A percentile compares a stretch with the other conserved stretches of the same genome.
These are phyloP conservation scores for Collariella sp. DNA, from an alignment of 495 filamentous ascomycete species.

Conservation along the genomic window DNA sequence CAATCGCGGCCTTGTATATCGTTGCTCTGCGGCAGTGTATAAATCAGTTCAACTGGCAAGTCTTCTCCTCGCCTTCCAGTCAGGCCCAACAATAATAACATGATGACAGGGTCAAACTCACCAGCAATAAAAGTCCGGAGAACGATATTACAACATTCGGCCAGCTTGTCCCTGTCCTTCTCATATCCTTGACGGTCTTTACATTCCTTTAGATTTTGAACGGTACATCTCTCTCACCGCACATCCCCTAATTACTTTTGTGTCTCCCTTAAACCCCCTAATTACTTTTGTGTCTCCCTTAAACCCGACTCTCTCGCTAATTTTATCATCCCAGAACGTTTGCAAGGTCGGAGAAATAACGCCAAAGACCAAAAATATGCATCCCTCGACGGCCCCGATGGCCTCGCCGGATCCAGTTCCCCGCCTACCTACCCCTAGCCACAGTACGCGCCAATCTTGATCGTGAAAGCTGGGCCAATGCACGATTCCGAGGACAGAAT, in stretches of 20 bases:
- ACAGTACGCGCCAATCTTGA: no score
- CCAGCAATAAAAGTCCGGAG: slow-evolving; percentile 19
- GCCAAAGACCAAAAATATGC: background rate
- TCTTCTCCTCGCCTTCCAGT: background rate
- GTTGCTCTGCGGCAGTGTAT: slow-evolving; percentile 25
- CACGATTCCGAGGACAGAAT: no score
- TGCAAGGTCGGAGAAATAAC: background rate
- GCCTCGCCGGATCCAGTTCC: no score
- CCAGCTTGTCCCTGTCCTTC: slow-evolving; percentile 32
- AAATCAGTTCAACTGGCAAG: slow-evolving; percentile 22
- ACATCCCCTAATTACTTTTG: background rate
- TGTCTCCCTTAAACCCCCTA: no score
- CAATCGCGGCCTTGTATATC: slow-evolving; percentile 21
- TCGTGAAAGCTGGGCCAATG: no score
- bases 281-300: background rate
- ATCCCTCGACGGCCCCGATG: no score
- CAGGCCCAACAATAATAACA: background rate
- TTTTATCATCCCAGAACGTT: background rate
- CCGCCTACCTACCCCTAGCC: no score
- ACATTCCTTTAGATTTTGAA: slow-evolving; percentile 30
- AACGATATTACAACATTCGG: slow-evolving; percentile 32
- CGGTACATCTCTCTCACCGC: slow-evolving; percentile 14
- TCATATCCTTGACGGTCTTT: slow-evolving; percentile 29
- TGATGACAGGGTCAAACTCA: slow-evolving; percentile 7
- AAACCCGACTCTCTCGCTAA: background rate